phyloP scores from a whole-genome alignment of 2,329 filamentous ascomycete genomes.

The Colletotrichum lupini region DNA sequence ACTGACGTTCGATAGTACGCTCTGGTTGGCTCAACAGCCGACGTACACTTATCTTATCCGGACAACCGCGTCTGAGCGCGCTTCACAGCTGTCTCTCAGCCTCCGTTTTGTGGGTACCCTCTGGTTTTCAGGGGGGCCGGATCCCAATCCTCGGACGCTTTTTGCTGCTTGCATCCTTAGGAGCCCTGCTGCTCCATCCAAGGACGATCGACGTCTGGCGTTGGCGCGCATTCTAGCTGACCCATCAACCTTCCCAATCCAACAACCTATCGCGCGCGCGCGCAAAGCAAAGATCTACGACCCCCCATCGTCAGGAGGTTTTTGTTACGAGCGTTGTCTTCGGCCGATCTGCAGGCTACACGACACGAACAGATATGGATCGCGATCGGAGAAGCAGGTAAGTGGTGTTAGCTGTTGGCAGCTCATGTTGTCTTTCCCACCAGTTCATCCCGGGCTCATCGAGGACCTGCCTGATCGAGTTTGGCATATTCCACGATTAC shows the following conservation, averaged over 20 bases:
- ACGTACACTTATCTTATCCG: background rate
- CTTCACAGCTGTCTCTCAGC: background rate
- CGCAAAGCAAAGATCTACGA: conserved; percentile 3
- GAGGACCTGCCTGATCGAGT: background rate
- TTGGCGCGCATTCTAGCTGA: conserved; percentile 12
- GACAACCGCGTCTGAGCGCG: background rate
- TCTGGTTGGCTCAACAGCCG: background rate
- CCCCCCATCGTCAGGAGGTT: background rate
- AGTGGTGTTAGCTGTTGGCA: conserved; percentile 33
- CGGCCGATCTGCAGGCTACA: background rate
- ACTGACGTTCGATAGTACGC: background rate
- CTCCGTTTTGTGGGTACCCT: conserved; percentile 8
- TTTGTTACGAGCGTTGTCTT: background rate
- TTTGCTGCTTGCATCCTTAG: background rate
- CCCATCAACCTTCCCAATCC: conserved; percentile 13
- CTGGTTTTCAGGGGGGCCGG: conserved; percentile 16
- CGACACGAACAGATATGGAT: conserved; percentile 43
- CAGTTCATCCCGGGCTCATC: background rate
- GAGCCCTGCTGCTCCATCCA: conserved; percentile 30
- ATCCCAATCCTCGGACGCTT: background rate
- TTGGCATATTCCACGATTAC: background rate
- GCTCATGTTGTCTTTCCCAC: background rate
- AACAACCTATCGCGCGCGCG: conserved; percentile 7
- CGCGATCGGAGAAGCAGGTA: conserved; percentile 52
- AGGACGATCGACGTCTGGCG: conserved; percentile 18